Base-by-base conservation (phyloP, 768 basidiomycete species). In the Clitopilus hobsonii region DNA sequence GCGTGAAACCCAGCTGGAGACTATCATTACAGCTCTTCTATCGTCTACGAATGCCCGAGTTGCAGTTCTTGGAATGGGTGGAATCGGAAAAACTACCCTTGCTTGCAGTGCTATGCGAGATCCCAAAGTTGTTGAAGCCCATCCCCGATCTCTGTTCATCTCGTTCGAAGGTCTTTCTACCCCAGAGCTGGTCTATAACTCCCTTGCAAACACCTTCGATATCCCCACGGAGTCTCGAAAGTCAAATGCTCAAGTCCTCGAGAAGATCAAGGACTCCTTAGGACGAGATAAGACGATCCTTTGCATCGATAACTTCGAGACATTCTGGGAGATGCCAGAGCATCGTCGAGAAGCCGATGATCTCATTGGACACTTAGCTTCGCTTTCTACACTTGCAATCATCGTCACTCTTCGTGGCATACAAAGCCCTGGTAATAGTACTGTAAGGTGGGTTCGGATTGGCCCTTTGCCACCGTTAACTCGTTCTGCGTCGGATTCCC, bases 21-120 rank as follows among this genome's bases (percentile, higher is more conserved):
- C 6, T 30, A 30, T 30, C 14, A 14, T 30, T 6, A 30, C 6
- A 7, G 29, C 29, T 30, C 29, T 30, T 14, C 29, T 30, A 7
- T 6, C 6, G 7, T 30, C 29, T 30, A 6, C 29, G 7, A 30
- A 30, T 14, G 14, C 29, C 29, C 29, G 29, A 14, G 29, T 30
- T 14, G 29, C 29, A 30, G 14, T 30, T 30, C 29, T 30, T 14
- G 29, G 29, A 30, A 30, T 30, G 41, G 48, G 56, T 32, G 53
- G 53, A 23, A 53, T 56, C 7, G 56, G 56, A 6, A 57, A 57
- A 36, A 57, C 52, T 6, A 45, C 53, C 16, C 38, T 58, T 16
- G 53, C 56, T 3, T 38, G 51, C n/a, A 23, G 26, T n/a, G 26
- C 45, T 18, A 26, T 58, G 16, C 48, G 54, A 30, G 25, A 54